Base-by-base conservation (phyloP, 352 stramenopile genomes). In the Phytopythium helicoides region DNA sequence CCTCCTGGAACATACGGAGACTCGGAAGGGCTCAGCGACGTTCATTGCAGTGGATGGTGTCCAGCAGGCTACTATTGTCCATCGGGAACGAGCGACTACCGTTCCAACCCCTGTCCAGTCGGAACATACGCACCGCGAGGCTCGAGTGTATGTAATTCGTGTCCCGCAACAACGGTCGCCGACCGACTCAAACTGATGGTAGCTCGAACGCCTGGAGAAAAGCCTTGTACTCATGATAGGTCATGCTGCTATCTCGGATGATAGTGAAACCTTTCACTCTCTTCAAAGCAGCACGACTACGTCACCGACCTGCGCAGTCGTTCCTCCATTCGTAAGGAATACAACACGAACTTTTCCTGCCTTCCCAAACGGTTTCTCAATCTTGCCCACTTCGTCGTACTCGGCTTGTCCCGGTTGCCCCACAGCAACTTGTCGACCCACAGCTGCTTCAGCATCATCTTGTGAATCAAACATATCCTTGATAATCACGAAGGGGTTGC, bases 321-420 rank as follows among this genome's bases (percentile, higher is more conserved):
- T 91, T 9, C 81, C 81, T 15, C 69, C 71, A 38, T 64, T 64
- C 2, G 10, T 37, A 23, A 54, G 26, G 44, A 89, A 89, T 8
- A 56, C 38, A 11, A 90, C 67, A 16, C 82, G 75, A 5, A 92
- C 73, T 53, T 92, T 90, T 10, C 82, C 82, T 25, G 76, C 79
- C 38, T 90, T 92, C 3, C 82, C 82, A 39, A 92, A 92, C 16
- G 78, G 68, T 37, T 86, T 88, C 25, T 89, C 78, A 34, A 90
- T 77, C 21, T 56, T 39, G 0, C 82, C 82, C 19, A 54, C n/a
- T 15, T 89, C 71, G 3, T 46, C 38, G 4, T 11, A 15, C 14
- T 50, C 19, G 8, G 34, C 15, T n/a, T 9, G 19, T 47, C 34
- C 21, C 1, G 12, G 44, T n/a, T 44, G 33, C 19, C 6, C 39